These are phyloP conservation scores for Aspergillus ruber DNA, from an alignment of 2,329 filamentous ascomycete species.

Conservation along the genomic window DNA sequence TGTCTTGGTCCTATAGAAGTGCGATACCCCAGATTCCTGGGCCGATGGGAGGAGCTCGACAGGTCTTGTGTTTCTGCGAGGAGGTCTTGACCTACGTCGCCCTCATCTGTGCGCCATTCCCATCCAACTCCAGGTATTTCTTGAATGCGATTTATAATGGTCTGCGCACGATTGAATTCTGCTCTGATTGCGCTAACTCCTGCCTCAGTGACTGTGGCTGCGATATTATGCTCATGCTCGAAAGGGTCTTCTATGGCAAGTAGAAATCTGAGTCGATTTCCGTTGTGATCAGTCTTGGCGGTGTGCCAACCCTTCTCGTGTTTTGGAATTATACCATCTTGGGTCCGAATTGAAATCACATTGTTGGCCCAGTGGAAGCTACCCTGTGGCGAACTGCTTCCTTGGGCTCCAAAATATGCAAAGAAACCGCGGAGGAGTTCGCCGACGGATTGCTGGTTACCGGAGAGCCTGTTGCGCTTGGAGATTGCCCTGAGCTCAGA, in stretches of 20 bases:
- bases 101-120: conserved; percentile 15
- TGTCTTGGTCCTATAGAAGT: not conserved
- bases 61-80: conserved; percentile 9
- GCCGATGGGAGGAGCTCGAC: not conserved
- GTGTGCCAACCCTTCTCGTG: conserved; percentile 77
- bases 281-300: conserved; percentile 64
- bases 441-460: conserved; percentile 65
- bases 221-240: conserved; percentile 81
- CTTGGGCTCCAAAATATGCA: conserved; percentile 33
- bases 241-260: conserved; percentile 92
- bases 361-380: conserved; percentile 76
- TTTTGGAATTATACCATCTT: conserved; percentile 65
- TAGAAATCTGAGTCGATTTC: conserved; percentile 72
- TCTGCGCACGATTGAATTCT: conserved; percentile 75
- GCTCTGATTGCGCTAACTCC: conserved; percentile 77
- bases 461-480: conserved; percentile 52
- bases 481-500: conserved; percentile 60
- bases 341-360: conserved; percentile 69
- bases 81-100: conserved; percentile 20
- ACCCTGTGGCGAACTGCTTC: conserved; percentile 5
- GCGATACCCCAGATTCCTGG: not conserved
- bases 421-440: conserved; percentile 76
- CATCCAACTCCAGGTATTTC: conserved; percentile 14
- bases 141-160: conserved; percentile 56
- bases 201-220: conserved; percentile 73